Evolutionary conservation across 2,329 filamentous ascomycete species (phyloP), one percentile per base, ranked within the genome.

Genomic region (Colletotrichum sp.): DNA sequence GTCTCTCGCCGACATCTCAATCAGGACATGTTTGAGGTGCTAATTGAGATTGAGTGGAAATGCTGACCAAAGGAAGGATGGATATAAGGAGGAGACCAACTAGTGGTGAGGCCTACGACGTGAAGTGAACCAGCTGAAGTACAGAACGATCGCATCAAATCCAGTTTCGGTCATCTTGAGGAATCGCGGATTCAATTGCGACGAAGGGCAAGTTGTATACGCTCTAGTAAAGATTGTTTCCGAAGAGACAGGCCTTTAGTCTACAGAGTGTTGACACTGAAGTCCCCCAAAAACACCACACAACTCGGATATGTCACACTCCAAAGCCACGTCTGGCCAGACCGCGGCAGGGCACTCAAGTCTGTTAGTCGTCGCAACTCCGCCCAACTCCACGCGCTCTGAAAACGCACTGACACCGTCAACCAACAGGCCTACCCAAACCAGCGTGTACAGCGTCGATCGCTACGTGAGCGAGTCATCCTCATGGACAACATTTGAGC

Each of bases 391-490:
- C 63, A 39, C 49, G 49, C 18, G 10, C 30, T 49, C 16, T 6
- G 30, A 39, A 30, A 39, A 30, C n/a, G 34, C 39, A 49, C 60
- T 76, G 65, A 69, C 65, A 26, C 39, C n/a, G 15, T 13, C 55
- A 69, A 70, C 30, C 57, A 62, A 64, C 55, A 76, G 73, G 3
- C 9, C 32, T 28, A 13, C 63, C 34, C 60, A 75, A n/a, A 70
- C 24, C 60, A 15, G 21, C 8, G 16, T 60, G 16, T 76, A 76
- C 62, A 77, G 65, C 62, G 36, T 77, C 21, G 69, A 60, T 63
- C 76, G 73, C 26, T 77, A 70, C 66, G 24, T 63, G n/a, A 55
- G 5, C 32, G 69, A 62, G 60, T 49, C 65, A 67, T 69, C 73
- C 55, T 72, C 76, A 26, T 73, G 69, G 73, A 66, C 69, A 26